These are phyloP conservation scores for Lachnellula arida DNA, from an alignment of 2,329 filamentous ascomycete species.

Conservation along the genomic window DNA sequence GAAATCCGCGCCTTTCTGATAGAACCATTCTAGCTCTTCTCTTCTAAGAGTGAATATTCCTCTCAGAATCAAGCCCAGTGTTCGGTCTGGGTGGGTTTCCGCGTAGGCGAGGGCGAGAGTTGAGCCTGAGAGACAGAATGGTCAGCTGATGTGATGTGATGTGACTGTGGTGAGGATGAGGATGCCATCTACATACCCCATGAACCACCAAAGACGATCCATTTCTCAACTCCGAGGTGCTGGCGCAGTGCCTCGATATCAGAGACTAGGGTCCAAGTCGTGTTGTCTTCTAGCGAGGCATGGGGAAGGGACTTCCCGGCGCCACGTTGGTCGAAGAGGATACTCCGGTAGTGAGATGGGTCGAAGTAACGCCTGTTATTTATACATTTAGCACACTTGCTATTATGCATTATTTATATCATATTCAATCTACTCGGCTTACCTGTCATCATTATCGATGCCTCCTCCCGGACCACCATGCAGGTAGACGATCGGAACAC, in stretches of 20 bases:
- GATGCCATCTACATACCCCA: constrained; percentile 31
- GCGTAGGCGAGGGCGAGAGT: constrained; percentile 42
- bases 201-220: constrained; percentile 45
- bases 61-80: constrained; percentile 37
- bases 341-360: constrained; percentile 39
- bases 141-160: no score
- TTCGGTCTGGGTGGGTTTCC: constrained; percentile 37
- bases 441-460: constrained; percentile 33
- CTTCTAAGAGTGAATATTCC: constrained; percentile 38
- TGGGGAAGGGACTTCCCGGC: constrained; percentile 42
- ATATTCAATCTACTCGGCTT: constrained; percentile 21
- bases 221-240: constrained; percentile 39
- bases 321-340: constrained; percentile 45
- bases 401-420: neutral
- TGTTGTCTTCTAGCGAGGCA: constrained; percentile 40
- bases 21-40: constrained; percentile 37
- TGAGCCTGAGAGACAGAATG: constrained; percentile 24
- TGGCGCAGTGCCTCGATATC: constrained; percentile 42
- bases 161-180: no score
- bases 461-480: constrained; percentile 42
- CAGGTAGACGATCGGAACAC: constrained; percentile 36
- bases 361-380: constrained; percentile 41
- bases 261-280: constrained; percentile 39
- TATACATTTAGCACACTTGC: neutral
- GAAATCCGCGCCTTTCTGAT: constrained; percentile 28